Conservation (phyloP, 2,329 filamentous ascomycete species). For the Phaeosphaeria sp. region DNA sequence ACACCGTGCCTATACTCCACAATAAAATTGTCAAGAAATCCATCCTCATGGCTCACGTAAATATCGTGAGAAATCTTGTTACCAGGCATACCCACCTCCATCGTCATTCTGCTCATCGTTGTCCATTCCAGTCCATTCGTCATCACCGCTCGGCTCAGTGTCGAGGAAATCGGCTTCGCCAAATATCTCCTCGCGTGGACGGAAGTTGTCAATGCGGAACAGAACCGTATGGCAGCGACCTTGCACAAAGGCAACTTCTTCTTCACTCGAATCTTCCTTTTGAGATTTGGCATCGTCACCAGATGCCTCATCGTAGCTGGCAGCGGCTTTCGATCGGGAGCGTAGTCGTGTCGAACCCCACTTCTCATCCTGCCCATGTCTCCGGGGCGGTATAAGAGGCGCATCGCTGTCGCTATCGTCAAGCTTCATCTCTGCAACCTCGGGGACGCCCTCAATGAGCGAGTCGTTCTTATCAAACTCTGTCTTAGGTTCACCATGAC, state of each 20-base stretch:
- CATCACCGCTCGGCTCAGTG: constrained; percentile 63
- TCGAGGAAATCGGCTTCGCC: constrained; percentile 76
- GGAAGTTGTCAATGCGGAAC: constrained; percentile 77
- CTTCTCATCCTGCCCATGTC: constrained; percentile 27
- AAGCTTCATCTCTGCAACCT: constrained; percentile 5
- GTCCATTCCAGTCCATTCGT: constrained; percentile 65
- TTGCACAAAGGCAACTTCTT: constrained; percentile 59
- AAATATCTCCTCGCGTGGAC: constrained; percentile 71
- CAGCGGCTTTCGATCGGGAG: constrained; percentile 30
- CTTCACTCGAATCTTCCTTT: constrained; percentile 18
- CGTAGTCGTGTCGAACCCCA: constrained; percentile 42
- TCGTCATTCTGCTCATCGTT: constrained; percentile 57
- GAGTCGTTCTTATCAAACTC: constrained; percentile 27
- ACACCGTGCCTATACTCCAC: not conserved
- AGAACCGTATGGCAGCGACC: constrained; percentile 74
- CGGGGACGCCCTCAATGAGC: constrained; percentile 20
- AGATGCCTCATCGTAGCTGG: constrained; percentile 39
- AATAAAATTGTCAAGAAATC: not conserved
- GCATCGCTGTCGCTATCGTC: constrained; percentile 36
- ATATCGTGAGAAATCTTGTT: not conserved
- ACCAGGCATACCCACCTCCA: constrained; percentile 44
- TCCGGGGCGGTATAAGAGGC: constrained; percentile 27
- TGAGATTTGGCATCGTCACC: constrained; percentile 34
- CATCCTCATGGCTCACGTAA: not conserved
- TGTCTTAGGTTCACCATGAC: constrained; percentile 2